phyloP scores from a whole-genome alignment of 1,284 basidiomycete species.

The Acaromyces ingoldii region DNA sequence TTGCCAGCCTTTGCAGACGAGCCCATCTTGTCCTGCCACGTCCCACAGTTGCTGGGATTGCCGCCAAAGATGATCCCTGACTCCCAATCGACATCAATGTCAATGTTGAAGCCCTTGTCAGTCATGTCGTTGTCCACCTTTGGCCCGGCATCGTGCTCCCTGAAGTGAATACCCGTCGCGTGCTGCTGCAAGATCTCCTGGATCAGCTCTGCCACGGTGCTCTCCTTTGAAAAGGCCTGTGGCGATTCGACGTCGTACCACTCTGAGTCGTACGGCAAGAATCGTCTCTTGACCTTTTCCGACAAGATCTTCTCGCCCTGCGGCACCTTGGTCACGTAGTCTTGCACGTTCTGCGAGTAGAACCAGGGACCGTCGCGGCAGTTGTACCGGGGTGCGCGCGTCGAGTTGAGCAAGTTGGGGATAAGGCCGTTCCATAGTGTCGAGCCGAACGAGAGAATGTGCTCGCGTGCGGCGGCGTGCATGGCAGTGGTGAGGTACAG shows the following conservation, averaged over 20 bases:
- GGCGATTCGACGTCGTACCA: conserved; percentile 90
- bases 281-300: conserved; percentile 79
- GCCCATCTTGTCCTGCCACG: conserved; percentile 49
- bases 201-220: conserved; percentile 80
- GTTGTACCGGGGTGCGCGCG: conserved; percentile 60
- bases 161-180: conserved; percentile 83
- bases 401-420: conserved; percentile 43
- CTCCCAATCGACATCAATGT: conserved; percentile 87
- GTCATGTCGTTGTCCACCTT: conserved; percentile 94
- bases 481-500: conserved; percentile 45
- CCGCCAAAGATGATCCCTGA: conserved; percentile 88
- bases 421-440: conserved; percentile 46
- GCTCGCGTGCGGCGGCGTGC: conserved; percentile 30
- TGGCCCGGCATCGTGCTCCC: conserved; percentile 92
- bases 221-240: conserved; percentile 56
- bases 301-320: conserved; percentile 75
- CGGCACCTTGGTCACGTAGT: conserved; percentile 78
- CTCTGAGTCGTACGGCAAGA: conserved; percentile 85
- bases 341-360: conserved; percentile 97
- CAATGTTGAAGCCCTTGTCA: conserved; percentile 86
- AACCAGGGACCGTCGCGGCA: conserved; percentile 93
- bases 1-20: conserved; percentile 67
- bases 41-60: conserved; percentile 56
- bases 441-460: conserved; percentile 41
- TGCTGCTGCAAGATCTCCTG: conserved; percentile 95